phyloP scores from a whole-genome alignment of 139 green algal genomes.

The Picochlorum sp. region DNA sequence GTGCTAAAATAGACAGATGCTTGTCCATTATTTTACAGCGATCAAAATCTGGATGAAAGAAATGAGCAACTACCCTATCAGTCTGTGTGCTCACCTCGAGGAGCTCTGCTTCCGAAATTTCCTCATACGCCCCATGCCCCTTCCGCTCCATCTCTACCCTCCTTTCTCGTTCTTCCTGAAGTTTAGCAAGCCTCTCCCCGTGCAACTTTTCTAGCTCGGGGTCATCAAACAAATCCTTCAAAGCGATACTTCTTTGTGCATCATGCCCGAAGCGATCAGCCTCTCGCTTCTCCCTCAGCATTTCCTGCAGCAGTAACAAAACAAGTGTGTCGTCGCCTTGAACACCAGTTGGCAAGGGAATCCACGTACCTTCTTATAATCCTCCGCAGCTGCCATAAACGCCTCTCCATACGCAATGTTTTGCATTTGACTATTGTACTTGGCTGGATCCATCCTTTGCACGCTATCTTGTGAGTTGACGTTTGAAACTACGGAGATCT shows the following conservation, averaged over 20 bases:
- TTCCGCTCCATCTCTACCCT: conserved; percentile 56
- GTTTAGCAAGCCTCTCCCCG: conserved; percentile 53
- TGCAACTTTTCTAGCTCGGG: conserved; percentile 52
- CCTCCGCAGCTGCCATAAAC: conserved; percentile 67
- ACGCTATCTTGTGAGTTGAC: too few species aligned
- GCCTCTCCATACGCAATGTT: conserved; percentile 71
- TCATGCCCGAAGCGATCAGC: conserved; percentile 11
- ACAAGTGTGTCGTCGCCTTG: not conserved
- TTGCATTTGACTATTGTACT: conserved; percentile 53
- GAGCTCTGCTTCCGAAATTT: conserved; percentile 84
- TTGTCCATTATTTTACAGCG: conserved; percentile 95
- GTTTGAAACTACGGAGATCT: too few species aligned
- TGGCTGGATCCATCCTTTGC: conserved; percentile 12
- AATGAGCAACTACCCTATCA: conserved; percentile 74
- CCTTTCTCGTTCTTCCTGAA: conserved; percentile 79
- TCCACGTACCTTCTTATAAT: conserved; percentile 69
- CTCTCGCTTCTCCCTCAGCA: conserved; percentile 26
- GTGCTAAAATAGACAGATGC: conserved; percentile 63
- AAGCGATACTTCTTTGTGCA: conserved; percentile 40
- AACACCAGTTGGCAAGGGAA: not conserved
- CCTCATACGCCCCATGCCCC: conserved; percentile 65
- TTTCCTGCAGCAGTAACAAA: conserved; percentile 21
- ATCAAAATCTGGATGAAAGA: conserved; percentile 94
- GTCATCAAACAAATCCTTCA: conserved; percentile 78
- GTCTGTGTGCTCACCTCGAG: conserved; percentile 81